These are phyloP conservation scores for Ceratocystis diversiconidia DNA, from an alignment of 2,329 filamentous ascomycete genomes.

Conservation along the genomic window DNA sequence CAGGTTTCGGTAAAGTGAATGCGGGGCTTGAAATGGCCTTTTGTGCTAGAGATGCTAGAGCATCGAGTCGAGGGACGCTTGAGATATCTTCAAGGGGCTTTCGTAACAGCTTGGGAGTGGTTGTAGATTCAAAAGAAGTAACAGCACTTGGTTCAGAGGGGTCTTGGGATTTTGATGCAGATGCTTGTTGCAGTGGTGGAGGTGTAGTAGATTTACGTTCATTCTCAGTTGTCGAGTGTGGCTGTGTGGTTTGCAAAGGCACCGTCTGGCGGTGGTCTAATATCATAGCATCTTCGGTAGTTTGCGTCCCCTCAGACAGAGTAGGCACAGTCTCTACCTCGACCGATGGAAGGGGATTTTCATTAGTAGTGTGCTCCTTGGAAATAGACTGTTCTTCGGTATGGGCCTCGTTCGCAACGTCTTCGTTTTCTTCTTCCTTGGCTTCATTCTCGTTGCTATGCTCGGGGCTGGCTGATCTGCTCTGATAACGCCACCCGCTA, in stretches of 20 bases:
- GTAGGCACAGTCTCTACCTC: background rate
- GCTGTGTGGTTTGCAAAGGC: background rate
- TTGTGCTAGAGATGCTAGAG: constrained; percentile 2
- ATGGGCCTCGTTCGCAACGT: background rate
- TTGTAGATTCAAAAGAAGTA: background rate
- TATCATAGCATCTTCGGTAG: background rate
- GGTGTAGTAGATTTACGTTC: background rate
- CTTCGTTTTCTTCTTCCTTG: constrained; percentile 1
- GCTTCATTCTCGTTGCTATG: constrained; percentile 22
- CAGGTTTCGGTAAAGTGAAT: background rate
- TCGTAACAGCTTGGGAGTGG: background rate
- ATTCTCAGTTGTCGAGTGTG: background rate
- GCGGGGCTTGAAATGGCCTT: background rate
- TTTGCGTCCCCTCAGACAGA: background rate
- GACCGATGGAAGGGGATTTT: background rate
- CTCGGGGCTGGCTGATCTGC: constrained; percentile 57
- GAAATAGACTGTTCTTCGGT: background rate
- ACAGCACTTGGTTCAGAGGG: background rate
- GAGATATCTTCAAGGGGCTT: background rate
- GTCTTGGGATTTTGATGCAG: background rate
- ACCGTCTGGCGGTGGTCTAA: background rate
- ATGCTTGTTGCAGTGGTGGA: background rate
- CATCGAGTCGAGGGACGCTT: background rate
- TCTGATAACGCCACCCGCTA: constrained; percentile 59
- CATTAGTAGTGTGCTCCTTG: background rate